These are phyloP conservation scores for Rhipidocladum racemiflorum DNA, from an alignment of 176 grass and related monocot species.

Conservation along the genomic window DNA sequence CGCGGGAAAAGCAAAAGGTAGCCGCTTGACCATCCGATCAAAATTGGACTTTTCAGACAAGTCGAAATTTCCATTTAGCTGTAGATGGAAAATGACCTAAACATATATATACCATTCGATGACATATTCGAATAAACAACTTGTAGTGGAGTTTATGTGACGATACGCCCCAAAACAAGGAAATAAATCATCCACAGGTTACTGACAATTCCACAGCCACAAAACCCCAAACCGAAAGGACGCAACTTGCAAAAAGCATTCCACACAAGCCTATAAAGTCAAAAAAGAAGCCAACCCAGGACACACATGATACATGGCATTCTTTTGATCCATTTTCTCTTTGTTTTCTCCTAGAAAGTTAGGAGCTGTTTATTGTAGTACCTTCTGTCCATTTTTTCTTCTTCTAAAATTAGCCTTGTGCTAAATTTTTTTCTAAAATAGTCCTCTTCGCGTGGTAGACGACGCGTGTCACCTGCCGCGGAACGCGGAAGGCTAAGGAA, in stretches of 20 bases:
- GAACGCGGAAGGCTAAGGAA: too few species aligned
- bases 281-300: not conserved
- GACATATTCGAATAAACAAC: not conserved
- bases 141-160: not conserved
- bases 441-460: too few species aligned
- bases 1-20: too few species aligned
- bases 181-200: not conserved
- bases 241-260: constrained; percentile 14
- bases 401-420: too few species aligned
- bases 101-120: not conserved
- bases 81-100: not conserved
- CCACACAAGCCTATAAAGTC: constrained; percentile 17
- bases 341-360: constrained; percentile 15
- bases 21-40: too few species aligned
- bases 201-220: not conserved
- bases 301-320: constrained; percentile 3
- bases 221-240: constrained; percentile 15
- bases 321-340: not conserved
- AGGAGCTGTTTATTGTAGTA: too few species aligned
- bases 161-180: not conserved
- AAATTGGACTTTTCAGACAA: not conserved
- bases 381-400: too few species aligned
- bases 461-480: too few species aligned
- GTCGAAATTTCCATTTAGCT: not conserved
- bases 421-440: too few species aligned